Evolutionary conservation across 2,329 filamentous ascomycete genomes (phyloP), one percentile per base, ranked within the genome.

Genomic region (Cladosporium sp.): DNA sequence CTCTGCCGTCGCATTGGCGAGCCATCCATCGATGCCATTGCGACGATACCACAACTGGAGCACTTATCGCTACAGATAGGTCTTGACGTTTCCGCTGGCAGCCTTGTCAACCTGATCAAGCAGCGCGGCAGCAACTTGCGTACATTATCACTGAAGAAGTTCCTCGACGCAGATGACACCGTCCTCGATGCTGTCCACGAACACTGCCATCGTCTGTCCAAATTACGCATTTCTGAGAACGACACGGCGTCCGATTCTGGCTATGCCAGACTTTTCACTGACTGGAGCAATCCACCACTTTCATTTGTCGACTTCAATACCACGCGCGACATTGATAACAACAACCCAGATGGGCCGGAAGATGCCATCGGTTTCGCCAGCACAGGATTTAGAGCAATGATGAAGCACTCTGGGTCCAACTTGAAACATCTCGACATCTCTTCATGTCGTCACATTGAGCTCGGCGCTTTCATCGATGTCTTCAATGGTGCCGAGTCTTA

Each of bases 141-240:
- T 55, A 96, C 93, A 0, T 81, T 98, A 1, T 96, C 92, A 4
- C 81, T 97, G 15, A 87, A 89, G 73, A 83, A 87, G 28, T 91
- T 93, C 68, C 77, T 84, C 1, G 81, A 88, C 24, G 83, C 87
- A 2, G 87, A 93, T 71, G 90, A 95, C 74, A 81, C 82, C 3
- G 81, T 96, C 1, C 84, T 97, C 1, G 83, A 87, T 57, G 83
- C 86, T 0, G 89, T 97, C 66, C 90, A 92, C 75, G 79, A 85
- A 6, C 83, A 88, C 47, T 97, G 93, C 78, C 83, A 79, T 7
- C 79, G 82, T 1, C 83, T 98, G 18, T 78, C 76, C 63, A 97
- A 97, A 75, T 84, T 98, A 21, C 90, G 93, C 60, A 87, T 98
- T 71, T 90, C 89, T 0, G 88, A 92, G 70, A 96, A 92, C 76